Base-by-base conservation (phyloP, 495 filamentous ascomycete species). In the Penicillium lividum region DNA sequence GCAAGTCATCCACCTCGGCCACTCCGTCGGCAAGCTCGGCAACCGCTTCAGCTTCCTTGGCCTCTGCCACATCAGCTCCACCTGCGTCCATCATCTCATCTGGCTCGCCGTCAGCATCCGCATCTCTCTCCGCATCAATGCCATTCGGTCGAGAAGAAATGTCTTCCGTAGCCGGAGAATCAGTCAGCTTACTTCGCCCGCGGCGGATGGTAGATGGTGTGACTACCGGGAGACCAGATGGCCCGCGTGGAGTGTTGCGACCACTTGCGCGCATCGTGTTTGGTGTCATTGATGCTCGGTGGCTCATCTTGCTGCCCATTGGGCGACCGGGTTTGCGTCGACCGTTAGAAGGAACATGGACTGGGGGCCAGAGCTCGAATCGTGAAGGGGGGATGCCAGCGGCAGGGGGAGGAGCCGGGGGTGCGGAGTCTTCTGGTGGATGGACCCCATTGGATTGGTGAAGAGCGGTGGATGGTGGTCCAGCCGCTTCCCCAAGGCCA, bases 281-380 rank as follows among this genome's bases (percentile, higher is more conserved):
- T 10, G 74, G 75, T 25, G 71, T 75, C 53, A 58, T 67, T 57
- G 49, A 67, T 59, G 27, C 57, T 47, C 38, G 60, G 38, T 15
- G 15, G 6, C 38, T n/a, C 10, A 40, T 5, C 38, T 15, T 57
- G 5, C 46, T 38, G n/a, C 22, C 36, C 25, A 59, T 62, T n/a
- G 83, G 82, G 25, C 83, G 79, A 27, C 79, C 79, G 47, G 74
- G 63, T 31, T 77, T 77, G 33, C 77, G 71, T 59, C 73, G 75
- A 18, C 73, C 68, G 2, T 51, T 48, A n/a, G 73, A 61, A 1
- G 80, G 70, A 8, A 84, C 80, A 54, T 84, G 88, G n/a, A 92
- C 77, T 3, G 89, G 88, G 38, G 92, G 92, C 65, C 89, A 93
- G 47, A 96, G 84, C 64, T 95, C 89, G 70, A 94, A 97, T 57